Evolutionary conservation across 208 protist genomes (phyloP).

Genomic region (Herpetomonas tarakana): DNA sequence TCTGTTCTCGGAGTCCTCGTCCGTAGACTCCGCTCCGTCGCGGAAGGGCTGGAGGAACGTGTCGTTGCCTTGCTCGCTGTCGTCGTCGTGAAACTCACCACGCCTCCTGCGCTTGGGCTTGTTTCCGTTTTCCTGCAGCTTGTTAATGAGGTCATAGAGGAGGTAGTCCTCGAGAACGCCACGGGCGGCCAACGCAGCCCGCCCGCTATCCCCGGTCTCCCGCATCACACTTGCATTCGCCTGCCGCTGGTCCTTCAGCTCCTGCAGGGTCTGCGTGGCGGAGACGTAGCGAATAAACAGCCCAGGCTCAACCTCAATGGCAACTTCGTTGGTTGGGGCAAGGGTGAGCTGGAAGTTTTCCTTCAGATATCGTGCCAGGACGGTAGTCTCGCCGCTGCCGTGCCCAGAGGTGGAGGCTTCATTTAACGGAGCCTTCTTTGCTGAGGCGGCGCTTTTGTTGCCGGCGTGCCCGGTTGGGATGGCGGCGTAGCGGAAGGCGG

Average conservation of each 20-base stretch:
- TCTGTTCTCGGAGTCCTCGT: constrained; percentile 8
- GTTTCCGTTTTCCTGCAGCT: background rate
- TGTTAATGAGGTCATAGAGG: background rate
- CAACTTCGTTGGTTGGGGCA: constrained; percentile 28
- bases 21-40: constrained; percentile 1
- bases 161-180: constrained; percentile 4
- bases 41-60: background rate
- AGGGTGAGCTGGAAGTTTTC: constrained; percentile 28
- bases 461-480: background rate
- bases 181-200: background rate
- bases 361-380: constrained; percentile 10
- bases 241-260: constrained; percentile 12
- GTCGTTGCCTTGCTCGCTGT: constrained; percentile 3
- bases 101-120: background rate
- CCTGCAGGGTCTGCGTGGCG: background rate
- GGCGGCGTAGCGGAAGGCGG: constrained; percentile 4
- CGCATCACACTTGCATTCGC: background rate
- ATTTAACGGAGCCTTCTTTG: too few relatives aligned
- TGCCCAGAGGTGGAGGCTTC: background rate
- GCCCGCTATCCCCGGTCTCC: background rate
- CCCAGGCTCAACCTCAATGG: constrained; percentile 78
- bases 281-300: constrained; percentile 44
- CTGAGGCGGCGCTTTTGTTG: constrained; percentile 6
- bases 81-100: background rate
- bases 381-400: background rate